These are phyloP conservation scores for Lathyrus aphaca DNA, from an alignment of 306 rosid genomes.

Conservation along the genomic window DNA sequence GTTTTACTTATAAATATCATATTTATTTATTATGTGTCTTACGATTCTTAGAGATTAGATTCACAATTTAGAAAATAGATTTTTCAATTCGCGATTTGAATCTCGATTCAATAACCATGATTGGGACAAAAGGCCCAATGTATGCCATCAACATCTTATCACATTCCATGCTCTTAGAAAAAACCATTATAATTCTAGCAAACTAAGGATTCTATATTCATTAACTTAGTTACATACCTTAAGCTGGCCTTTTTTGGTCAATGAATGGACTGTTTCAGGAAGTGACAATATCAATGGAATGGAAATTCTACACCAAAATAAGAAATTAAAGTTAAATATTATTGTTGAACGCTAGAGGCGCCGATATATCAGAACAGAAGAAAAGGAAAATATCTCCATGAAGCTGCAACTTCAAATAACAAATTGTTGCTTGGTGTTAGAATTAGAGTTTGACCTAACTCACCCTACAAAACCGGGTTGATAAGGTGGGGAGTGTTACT, in stretches of 20 bases:
- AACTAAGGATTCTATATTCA: constrained; percentile 15
- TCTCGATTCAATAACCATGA: not conserved
- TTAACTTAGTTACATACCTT: constrained; percentile 59
- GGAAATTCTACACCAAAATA: constrained; percentile 63
- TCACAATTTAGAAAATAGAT: not conserved
- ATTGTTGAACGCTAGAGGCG: constrained; percentile 13
- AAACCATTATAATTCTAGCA: not conserved
- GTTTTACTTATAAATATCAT: not conserved
- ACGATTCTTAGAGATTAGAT: not conserved
- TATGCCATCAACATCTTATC: constrained; percentile 11
- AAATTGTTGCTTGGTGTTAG: constrained; percentile 12
- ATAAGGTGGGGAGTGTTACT: too few species aligned
- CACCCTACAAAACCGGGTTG: too few species aligned
- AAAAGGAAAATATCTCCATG: constrained; percentile 15
- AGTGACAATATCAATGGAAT: constrained; percentile 85
- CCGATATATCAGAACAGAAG: constrained; percentile 7
- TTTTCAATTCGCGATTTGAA: not conserved
- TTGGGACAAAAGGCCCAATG: constrained; percentile 15
- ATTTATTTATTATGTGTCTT: not conserved
- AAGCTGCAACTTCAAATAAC: constrained; percentile 18
- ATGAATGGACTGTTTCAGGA: constrained; percentile 82
- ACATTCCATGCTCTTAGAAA: constrained; percentile 25
- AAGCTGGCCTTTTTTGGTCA: constrained; percentile 72
- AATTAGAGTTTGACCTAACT: too few species aligned
- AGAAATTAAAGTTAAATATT: constrained; percentile 30